A percentile compares a stretch with the other conserved stretches of the same genome.
These are phyloP conservation scores for Neophaeococcomyces aloes DNA, from an alignment of 2,329 filamentous ascomycete species.

Conservation along the genomic window DNA sequence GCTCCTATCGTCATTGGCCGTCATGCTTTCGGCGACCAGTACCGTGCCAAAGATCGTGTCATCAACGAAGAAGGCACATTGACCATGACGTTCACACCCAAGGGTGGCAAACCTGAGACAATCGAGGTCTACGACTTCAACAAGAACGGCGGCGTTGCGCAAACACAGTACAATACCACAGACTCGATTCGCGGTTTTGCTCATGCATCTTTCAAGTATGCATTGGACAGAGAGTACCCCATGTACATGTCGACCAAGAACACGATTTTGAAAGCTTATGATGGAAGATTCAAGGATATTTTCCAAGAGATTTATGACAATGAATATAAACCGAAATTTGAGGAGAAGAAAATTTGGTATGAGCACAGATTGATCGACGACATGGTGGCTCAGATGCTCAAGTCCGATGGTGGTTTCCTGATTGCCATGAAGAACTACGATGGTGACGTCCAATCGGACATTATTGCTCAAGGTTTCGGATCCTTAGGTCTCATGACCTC, in stretches of 20 bases:
- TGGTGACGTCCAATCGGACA: slow-evolving; percentile 96
- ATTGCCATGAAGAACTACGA: slow-evolving; percentile 99
- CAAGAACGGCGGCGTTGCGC: slow-evolving; percentile 72
- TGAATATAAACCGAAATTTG: slow-evolving; percentile 77
- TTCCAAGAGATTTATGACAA: slow-evolving; percentile 94
- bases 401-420: slow-evolving; percentile 90
- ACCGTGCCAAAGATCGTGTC: slow-evolving; percentile 88
- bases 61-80: slow-evolving; percentile 75
- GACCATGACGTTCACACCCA: slow-evolving; percentile 87
- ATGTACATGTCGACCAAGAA: slow-evolving; percentile 99
- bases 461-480: slow-evolving; percentile 95
- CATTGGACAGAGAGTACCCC: slow-evolving; percentile 74
- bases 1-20: slow-evolving; percentile 98
- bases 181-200: slow-evolving; percentile 93
- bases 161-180: slow-evolving; percentile 97
- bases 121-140: slow-evolving; percentile 88
- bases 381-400: slow-evolving; percentile 99
- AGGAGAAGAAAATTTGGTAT: slow-evolving; percentile 92
- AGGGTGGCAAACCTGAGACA: slow-evolving; percentile 64
- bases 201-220: slow-evolving; percentile 93
- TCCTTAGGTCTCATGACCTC: slow-evolving; percentile 98
- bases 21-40: slow-evolving; percentile 97
- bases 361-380: slow-evolving; percentile 98
- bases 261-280: slow-evolving; percentile 98
- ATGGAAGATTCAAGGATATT: slow-evolving; percentile 97